Evolutionary conservation across 163 green algal species (phyloP).

Genomic region (Trebouxia gelatinosa): DNA sequence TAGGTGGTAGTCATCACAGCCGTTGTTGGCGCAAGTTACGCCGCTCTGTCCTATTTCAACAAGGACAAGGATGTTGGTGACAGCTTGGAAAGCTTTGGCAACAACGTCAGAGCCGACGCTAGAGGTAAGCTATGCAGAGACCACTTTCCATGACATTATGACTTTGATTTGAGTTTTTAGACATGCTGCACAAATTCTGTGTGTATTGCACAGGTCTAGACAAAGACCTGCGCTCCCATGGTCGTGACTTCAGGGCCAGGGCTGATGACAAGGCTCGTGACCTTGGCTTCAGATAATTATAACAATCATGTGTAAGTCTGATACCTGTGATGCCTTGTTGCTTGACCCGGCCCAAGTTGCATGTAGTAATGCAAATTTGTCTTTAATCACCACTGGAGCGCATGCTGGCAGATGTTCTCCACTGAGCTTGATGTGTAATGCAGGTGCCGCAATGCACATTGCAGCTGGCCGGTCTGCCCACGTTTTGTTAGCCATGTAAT

Average conservation of each 20-base stretch:
- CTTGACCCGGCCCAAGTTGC: no score
- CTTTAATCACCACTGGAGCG: no score
- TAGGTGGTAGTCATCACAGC: slow-evolving; percentile 9
- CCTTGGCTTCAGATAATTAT: slow-evolving; percentile 17
- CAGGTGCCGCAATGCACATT: no score
- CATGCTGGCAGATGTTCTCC: no score
- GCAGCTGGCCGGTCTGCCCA: no score
- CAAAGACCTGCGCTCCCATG: not conserved
- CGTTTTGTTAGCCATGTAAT: no score
- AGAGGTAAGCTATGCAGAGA: not conserved
- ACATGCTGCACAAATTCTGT: not conserved
- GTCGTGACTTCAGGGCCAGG: slow-evolving; percentile 14
- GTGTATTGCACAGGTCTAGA: not conserved
- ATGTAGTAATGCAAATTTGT: no score
- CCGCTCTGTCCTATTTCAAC: slow-evolving; percentile 4
- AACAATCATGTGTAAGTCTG: no score
- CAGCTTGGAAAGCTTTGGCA: not conserved
- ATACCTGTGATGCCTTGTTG: no score
- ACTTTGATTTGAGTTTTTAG: not conserved
- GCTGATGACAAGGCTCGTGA: slow-evolving; percentile 24
- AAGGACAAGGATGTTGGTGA: slow-evolving; percentile 14
- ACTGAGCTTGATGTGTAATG: no score
- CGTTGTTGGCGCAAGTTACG: slow-evolving; percentile 1
- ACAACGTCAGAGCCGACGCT: slow-evolving; percentile 1
- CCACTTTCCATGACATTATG: no score